Evolutionary conservation across 495 filamentous ascomycete genomes (phyloP), one percentile per base, ranked within the genome.

Genomic region (Mytilinidion resinicola): DNA sequence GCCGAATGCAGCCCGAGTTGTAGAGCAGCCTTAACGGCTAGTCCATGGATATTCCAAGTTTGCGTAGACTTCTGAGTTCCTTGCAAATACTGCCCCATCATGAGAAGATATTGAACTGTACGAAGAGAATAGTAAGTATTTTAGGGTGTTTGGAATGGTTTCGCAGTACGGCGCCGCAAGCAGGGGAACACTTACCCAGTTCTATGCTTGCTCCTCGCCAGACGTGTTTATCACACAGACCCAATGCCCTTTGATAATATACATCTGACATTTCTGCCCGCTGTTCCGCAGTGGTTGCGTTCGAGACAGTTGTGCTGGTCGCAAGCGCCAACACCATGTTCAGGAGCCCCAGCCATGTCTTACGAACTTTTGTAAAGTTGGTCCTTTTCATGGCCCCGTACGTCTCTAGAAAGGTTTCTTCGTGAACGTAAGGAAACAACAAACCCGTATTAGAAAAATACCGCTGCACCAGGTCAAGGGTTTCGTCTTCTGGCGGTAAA

Each of bases 361-460:
- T 65, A 8, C 75, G 64, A 0, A 74, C 70, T 17, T 67, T 69
- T 11, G 55, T 56, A 44, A 68, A 72, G n/a, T 69, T 67, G 10
- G 73, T 65, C 17, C 53, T 52, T 4, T 65, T 46, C 50, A 76
- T 69, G 20, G 64, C 61, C 14, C 65, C 58, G 43, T 76, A 76
- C 9, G 71, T 74, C 14, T 74, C 69, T 0, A 71, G 41, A 50
- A 77, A 75, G 12, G 66, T 58, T 0, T 62, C 63, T 19, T 70
- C 63, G 43, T 76, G 69, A 3, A 77, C 67, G 48, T 70, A 77
- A 4, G 75, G 75, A 47, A 71, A 74, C 0, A 77, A 60, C 1
- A 73, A 61, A 0, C 76, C 76, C 1, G 72, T 76, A 36, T 76
- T 66, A n/a, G 69, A 62, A 37, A 76, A 77, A 47, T 74, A 77